Percentiles rank a stretch among this genome's conserved stretches.
Conservation (phyloP, 2,329 filamentous ascomycete species). For the Penicillium verrucosum region DNA sequence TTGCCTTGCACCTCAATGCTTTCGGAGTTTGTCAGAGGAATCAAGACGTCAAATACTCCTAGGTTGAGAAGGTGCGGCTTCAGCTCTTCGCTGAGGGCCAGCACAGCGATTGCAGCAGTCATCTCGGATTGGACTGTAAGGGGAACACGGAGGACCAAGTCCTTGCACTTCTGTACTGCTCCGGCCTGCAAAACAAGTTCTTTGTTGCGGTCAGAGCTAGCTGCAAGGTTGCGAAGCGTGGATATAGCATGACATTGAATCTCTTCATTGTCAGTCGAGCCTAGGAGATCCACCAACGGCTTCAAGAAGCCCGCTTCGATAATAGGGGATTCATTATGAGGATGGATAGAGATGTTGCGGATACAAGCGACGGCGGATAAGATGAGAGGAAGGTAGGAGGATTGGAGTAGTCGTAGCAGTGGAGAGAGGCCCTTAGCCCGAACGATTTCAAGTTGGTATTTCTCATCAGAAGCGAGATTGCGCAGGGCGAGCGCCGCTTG, state of each 20-base stretch:
- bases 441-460: slow-evolving; percentile 97
- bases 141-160: slow-evolving; percentile 87
- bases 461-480: slow-evolving; percentile 95
- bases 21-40: slow-evolving; percentile 88
- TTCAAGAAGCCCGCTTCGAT: slow-evolving; percentile 96
- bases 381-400: slow-evolving; percentile 91
- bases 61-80: slow-evolving; percentile 87
- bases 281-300: slow-evolving; percentile 87
- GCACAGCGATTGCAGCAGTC: slow-evolving; percentile 97
- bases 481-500: slow-evolving; percentile 91
- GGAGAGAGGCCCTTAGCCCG: slow-evolving; percentile 80
- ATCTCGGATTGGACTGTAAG: slow-evolving; percentile 97
- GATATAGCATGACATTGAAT: slow-evolving; percentile 99
- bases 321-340: slow-evolving; percentile 94
- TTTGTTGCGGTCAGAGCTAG: slow-evolving; percentile 97
- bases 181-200: slow-evolving; percentile 94
- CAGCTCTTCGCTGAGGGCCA: slow-evolving; percentile 91
- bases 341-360: slow-evolving; percentile 97
- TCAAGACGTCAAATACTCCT: slow-evolving; percentile 93
- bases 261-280: slow-evolving; percentile 95
- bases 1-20: slow-evolving; percentile 99
- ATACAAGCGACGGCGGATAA: slow-evolving; percentile 97
- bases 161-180: slow-evolving; percentile 97
- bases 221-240: slow-evolving; percentile 88
- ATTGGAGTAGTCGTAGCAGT: slow-evolving; percentile 84